Base-by-base conservation (phyloP, 352 stramenopile genomes). In the Hyaloperonospora arabidopsidis region DNA sequence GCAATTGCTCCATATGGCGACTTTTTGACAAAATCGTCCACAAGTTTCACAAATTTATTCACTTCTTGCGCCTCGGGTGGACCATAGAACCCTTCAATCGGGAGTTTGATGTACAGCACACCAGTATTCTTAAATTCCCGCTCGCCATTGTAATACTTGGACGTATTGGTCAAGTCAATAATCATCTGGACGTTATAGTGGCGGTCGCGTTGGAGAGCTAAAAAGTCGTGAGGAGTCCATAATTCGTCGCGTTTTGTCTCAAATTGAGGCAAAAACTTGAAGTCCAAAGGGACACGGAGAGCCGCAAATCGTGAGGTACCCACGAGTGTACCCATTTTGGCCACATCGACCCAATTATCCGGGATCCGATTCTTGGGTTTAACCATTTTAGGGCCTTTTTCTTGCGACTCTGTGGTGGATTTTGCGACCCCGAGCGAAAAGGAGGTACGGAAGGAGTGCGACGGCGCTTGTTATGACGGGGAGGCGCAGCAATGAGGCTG, bases 161-260 rank as follows among this genome's bases (percentile, higher is more conserved):
- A 78, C 15, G 82, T 93, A 51, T 93, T 93, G 14, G 82, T 93
- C 32, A 93, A 67, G 46, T 93, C 82, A 22, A 93, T 79, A 32
- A 93, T 57, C 51, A 90, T 69, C 17, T 83, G 73, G 17, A 90
- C 67, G 48, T 85, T 58, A 1, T 77, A 49, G 0, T 68, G 53
- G 7, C 63, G 60, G 11, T 45, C 49, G 7, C 57, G 45, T 46
- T 88, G 79, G 15, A 63, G 43, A 13, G 77, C 53, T 14, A 88
- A 55, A 61, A 93, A 85, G 13, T 68, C 43, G 28, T 61, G 53
- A 2, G 79, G 79, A 1, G 63, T 81, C 83, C 83, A 93, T 14
- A 74, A 51, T 45, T 89, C 65, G 1, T 70, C 63, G 0, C 10
- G 55, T 14, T 65, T 62, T 2, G 47, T 51, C 10, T 60, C 23